Evolutionary conservation across 441 rosid species (phyloP).

Genomic region (Raphanus hybrid): DNA sequence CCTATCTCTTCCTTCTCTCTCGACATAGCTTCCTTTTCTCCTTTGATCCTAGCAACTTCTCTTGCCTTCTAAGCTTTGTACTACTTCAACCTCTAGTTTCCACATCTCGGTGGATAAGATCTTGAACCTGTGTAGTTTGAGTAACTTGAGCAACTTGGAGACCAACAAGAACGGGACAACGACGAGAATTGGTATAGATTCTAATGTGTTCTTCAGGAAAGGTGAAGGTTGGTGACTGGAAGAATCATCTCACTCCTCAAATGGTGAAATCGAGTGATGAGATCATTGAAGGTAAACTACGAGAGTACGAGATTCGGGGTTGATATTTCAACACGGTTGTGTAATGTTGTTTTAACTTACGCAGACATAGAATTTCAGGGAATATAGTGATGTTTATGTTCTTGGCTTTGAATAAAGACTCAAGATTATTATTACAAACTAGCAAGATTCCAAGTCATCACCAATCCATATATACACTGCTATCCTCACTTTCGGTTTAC

Average conservation of each 20-base stretch:
- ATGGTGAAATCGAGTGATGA: slow-evolving; percentile 51
- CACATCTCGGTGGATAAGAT: slow-evolving; percentile 42
- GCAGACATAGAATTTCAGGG: neutral
- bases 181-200: slow-evolving; percentile 39
- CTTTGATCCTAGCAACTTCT: neutral
- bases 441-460: neutral
- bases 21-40: neutral
- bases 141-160: slow-evolving; percentile 54
- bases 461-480: neutral
- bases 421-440: neutral
- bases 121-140: slow-evolving; percentile 53
- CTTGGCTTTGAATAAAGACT: too few relatives aligned
- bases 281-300: slow-evolving; percentile 44
- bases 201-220: slow-evolving; percentile 48
- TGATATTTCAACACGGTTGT: slow-evolving; percentile 26
- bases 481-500: neutral
- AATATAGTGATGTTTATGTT: too few relatives aligned
- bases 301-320: slow-evolving; percentile 29
- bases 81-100: too few relatives aligned
- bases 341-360: neutral
- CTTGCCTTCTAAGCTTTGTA: neutral
- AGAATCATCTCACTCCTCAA: slow-evolving; percentile 45
- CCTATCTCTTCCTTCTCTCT: neutral
- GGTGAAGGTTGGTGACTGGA: slow-evolving; percentile 62
- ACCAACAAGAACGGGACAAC: slow-evolving; percentile 51